phyloP scores from a whole-genome alignment of 2,329 filamentous ascomycete genomes.

The Aspergillus novofumigatus region DNA sequence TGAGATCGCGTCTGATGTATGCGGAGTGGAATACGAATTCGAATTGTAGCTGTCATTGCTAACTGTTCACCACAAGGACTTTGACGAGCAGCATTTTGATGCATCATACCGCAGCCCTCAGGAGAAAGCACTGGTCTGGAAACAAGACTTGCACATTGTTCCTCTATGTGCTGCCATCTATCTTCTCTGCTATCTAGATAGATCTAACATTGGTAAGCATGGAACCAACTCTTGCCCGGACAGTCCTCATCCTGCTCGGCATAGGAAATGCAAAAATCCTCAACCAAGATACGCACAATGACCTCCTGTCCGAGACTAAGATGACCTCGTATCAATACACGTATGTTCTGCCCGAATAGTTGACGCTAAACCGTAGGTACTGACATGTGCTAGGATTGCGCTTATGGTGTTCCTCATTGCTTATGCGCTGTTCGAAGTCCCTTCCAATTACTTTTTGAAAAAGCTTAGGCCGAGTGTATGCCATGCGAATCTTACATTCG shows the following conservation, averaged over 20 bases:
- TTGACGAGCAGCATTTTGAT: slow-evolving; percentile 2
- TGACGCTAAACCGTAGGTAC: background rate
- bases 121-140: slow-evolving; percentile 45
- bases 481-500: background rate
- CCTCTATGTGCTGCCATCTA: slow-evolving; percentile 63
- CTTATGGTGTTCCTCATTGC: slow-evolving; percentile 48
- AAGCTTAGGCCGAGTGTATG: slow-evolving; percentile 42
- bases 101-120: slow-evolving; percentile 11
- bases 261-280: slow-evolving; percentile 60
- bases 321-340: slow-evolving; percentile 62
- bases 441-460: slow-evolving; percentile 49
- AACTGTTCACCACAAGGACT: slow-evolving; percentile 1
- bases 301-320: slow-evolving; percentile 58
- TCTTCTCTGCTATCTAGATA: slow-evolving; percentile 64
- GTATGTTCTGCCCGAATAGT: slow-evolving; percentile 20
- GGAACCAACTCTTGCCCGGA: background rate
- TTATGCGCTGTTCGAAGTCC: slow-evolving; percentile 49
- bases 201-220: slow-evolving; percentile 59
- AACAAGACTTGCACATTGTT: slow-evolving; percentile 61
- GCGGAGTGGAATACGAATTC: background rate
- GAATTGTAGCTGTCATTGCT: background rate
- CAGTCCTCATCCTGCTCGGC: slow-evolving; percentile 7
- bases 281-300: slow-evolving; percentile 56
- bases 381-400: slow-evolving; percentile 32
- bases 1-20: slow-evolving; percentile 7